A percentile compares a stretch with the other conserved stretches of the same genome.
phyloP scores from a whole-genome alignment of 495 filamentous ascomycete genomes.

The Hyaloscypha hepaticicola region DNA sequence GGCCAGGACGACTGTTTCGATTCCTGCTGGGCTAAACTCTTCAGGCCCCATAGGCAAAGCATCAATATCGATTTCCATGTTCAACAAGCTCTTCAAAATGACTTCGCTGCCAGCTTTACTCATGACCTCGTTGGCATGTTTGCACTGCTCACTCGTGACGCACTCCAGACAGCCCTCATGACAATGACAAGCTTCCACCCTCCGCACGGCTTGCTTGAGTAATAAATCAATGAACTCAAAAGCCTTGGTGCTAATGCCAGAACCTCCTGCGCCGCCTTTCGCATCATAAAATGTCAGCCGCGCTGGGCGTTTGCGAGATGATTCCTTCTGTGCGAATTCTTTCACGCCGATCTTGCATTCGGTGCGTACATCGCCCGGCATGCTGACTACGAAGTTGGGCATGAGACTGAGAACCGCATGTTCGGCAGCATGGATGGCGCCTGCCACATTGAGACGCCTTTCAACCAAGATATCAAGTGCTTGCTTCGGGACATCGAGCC shows the following conservation, averaged over 20 bases:
- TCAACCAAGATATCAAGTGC: slow-evolving; percentile 78
- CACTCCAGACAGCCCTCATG: slow-evolving; percentile 82
- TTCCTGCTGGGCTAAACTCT: slow-evolving; percentile 55
- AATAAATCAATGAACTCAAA: slow-evolving; percentile 88
- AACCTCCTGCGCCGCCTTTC: slow-evolving; percentile 79
- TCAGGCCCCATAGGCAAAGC: slow-evolving; percentile 78
- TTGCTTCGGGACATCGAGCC: slow-evolving; percentile 82
- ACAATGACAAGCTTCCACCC: slow-evolving; percentile 70
- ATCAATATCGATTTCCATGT: slow-evolving; percentile 73
- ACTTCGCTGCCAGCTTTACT: slow-evolving; percentile 86
- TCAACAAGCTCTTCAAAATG: slow-evolving; percentile 72
- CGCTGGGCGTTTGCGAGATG: slow-evolving; percentile 78
- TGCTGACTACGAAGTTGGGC: slow-evolving; percentile 83
- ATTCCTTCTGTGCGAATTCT: slow-evolving; percentile 76
- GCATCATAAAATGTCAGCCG: slow-evolving; percentile 93
- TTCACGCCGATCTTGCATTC: slow-evolving; percentile 84
- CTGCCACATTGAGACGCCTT: slow-evolving; percentile 75
- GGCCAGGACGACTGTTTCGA: slow-evolving; percentile 83
- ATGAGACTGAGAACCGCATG: slow-evolving; percentile 85
- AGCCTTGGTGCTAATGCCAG: slow-evolving; percentile 84
- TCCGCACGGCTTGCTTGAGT: slow-evolving; percentile 71
- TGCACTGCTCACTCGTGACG: slow-evolving; percentile 80
- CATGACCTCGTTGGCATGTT: slow-evolving; percentile 88
- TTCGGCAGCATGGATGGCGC: slow-evolving; percentile 90
- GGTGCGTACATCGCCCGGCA: slow-evolving; percentile 84